phyloP scores from a whole-genome alignment of 2,329 filamentous ascomycete species.

The Xylariaceae sp. region DNA sequence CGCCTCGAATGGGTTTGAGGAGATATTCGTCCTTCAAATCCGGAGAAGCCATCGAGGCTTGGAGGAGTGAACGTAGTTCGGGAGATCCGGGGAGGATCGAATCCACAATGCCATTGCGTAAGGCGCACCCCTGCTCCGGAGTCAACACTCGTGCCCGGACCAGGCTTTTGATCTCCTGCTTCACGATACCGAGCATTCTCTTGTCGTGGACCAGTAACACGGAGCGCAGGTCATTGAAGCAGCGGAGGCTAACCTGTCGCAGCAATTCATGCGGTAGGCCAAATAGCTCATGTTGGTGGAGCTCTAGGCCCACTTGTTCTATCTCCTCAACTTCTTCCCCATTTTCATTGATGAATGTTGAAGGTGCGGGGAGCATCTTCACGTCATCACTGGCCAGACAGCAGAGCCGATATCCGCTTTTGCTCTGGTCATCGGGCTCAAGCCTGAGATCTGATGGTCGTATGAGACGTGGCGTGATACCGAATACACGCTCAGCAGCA shows the following conservation, averaged over 20 bases:
- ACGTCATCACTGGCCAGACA: slow-evolving; percentile 22
- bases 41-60: slow-evolving; percentile 10
- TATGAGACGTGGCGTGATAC: slow-evolving; percentile 33
- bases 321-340: slow-evolving; percentile 33
- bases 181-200: slow-evolving; percentile 38
- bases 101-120: slow-evolving; percentile 31
- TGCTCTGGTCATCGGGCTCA: slow-evolving; percentile 24
- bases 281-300: slow-evolving; percentile 36
- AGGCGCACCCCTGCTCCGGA: slow-evolving; percentile 22
- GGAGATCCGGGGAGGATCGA: slow-evolving; percentile 33
- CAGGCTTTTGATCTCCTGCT: slow-evolving; percentile 32
- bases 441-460: slow-evolving; percentile 33
- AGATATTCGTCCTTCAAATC: slow-evolving; percentile 29
- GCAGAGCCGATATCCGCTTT: slow-evolving; percentile 30
- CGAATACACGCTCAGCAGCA: slow-evolving; percentile 26
- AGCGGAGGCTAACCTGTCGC: slow-evolving; percentile 34
- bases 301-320: slow-evolving; percentile 36
- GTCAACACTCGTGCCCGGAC: slow-evolving; percentile 28
- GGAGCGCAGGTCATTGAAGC: slow-evolving; percentile 39
- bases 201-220: slow-evolving; percentile 40
- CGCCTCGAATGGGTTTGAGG: slow-evolving; percentile 37
- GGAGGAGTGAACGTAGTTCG: slow-evolving; percentile 24
- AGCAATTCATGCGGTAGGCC: slow-evolving; percentile 31
- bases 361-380: slow-evolving; percentile 2
- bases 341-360: slow-evolving; percentile 12